Evolutionary conservation across 306 rosid species (phyloP), one percentile per base, ranked within the genome.

Genomic region (Oxytropis ochrocephala): DNA sequence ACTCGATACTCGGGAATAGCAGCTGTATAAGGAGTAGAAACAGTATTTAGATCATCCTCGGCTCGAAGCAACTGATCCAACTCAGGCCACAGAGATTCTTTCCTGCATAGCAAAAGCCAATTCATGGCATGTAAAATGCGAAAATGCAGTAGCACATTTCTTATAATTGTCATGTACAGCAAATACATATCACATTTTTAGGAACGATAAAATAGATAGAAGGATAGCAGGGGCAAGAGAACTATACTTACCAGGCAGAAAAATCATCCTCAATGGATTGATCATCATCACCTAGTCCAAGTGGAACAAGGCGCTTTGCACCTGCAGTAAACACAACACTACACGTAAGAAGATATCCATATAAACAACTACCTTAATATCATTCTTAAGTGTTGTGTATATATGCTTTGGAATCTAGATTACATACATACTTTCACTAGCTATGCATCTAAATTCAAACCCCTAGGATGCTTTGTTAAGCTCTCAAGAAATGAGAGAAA

Each of bases 261-360:
- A 91, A 91, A 78, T 91, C 97, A 74, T 91, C 97, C 82, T 91
- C 95, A 30, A 88, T 88, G 78, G 92, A 86, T 76, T 91, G 95
- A 70, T 91, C 97, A 75, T 91, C 97, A 62, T 91, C 97, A 66
- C 97, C 97, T 8, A 91, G 74, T 61, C 97, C 97, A 76, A 81
- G 46, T 0, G 88, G 72, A 83, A 91, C 62, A 21, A 91, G 85
- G 79, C 90, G 86, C 80, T 84, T 88, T 46, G 89, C 97, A 67
- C 92, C 97, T 91, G 74, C 17, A 11, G 69, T 39, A 58, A 82
- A 64, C 74, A 55, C 42, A 68, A 61, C 17, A 58, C 27, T 7
- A 38, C 41, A 68, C 16, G 16, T 59, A 32, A 77, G 57, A 59
- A 52, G 14, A 62, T 48, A 32, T 42, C 59, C 46, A 73, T 55